Percentiles rank a stretch among this genome's conserved stretches.
Evolutionary conservation across 331 rosid genomes (phyloP).

Genomic region (Stylosanthes scabra): DNA sequence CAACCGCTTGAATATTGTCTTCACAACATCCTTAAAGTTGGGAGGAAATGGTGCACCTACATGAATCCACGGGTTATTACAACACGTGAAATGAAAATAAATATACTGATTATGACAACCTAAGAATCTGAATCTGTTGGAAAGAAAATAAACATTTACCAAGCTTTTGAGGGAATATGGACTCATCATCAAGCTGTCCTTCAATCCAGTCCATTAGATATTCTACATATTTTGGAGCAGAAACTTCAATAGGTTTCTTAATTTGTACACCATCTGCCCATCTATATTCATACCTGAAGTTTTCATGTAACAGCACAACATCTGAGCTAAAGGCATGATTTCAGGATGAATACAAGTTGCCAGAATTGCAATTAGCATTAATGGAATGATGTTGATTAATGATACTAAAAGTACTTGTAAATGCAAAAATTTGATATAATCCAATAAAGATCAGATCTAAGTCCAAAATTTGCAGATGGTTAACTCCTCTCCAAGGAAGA

Average conservation of each 20-base stretch:
- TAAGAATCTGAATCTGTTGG: slow-evolving; percentile 11
- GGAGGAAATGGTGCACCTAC: slow-evolving; percentile 93
- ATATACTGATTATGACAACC: slow-evolving; percentile 17
- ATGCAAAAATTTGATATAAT: slow-evolving; percentile 4
- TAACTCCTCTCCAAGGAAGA: background rate
- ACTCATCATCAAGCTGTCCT: slow-evolving; percentile 97
- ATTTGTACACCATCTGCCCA: slow-evolving; percentile 99
- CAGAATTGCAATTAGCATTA: slow-evolving; percentile 13
- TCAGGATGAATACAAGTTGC: slow-evolving; percentile 23
- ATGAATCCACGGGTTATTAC: slow-evolving; percentile 23
- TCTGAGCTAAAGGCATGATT: slow-evolving; percentile 13
- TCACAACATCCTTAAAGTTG: slow-evolving; percentile 96
- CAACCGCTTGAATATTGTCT: slow-evolving; percentile 97
- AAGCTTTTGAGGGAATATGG: slow-evolving; percentile 98
- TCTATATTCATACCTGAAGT: slow-evolving; percentile 89
- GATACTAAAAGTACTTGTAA: slow-evolving; percentile 12
- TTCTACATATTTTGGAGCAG: slow-evolving; percentile 99
- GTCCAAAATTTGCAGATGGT: slow-evolving; percentile 11
- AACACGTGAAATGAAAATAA: slow-evolving; percentile 18
- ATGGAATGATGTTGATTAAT: slow-evolving; percentile 12
- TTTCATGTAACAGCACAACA: slow-evolving; percentile 29
- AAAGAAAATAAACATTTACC: slow-evolving; percentile 52
- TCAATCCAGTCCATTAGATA: slow-evolving; percentile 99
- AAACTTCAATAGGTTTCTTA: slow-evolving; percentile 98
- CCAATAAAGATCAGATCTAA: slow-evolving; percentile 34